phyloP scores from a whole-genome alignment of 768 basidiomycete genomes.

The Boletus eberwhitei region DNA sequence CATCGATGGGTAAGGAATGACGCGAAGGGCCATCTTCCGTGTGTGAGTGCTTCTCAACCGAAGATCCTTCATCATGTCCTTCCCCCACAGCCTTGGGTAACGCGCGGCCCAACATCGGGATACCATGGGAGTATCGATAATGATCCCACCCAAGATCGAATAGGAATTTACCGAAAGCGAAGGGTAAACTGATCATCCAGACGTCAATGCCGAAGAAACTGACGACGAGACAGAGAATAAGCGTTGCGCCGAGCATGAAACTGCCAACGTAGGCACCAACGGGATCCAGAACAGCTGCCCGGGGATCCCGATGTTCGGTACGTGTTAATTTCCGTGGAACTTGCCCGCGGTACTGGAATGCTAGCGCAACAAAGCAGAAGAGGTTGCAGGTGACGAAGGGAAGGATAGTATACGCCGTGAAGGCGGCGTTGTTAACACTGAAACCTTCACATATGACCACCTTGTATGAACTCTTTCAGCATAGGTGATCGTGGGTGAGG shows the following conservation, averaged over 20 bases:
- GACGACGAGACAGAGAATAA: constrained; percentile 71
- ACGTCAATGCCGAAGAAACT: constrained; percentile 76
- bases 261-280: constrained; percentile 73
- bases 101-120: constrained; percentile 17
- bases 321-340: constrained; percentile 46
- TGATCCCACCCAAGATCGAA: constrained; percentile 65
- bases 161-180: constrained; percentile 66
- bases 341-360: constrained; percentile 54
- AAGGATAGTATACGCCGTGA: constrained; percentile 79
- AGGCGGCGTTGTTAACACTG: constrained; percentile 68
- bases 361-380: constrained; percentile 60
- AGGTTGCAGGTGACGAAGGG: constrained; percentile 69
- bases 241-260: constrained; percentile 58
- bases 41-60: not conserved
- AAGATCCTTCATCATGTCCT: not conserved
- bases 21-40: not conserved
- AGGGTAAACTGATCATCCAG: constrained; percentile 82
- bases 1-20: not conserved
- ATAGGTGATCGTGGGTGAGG: not conserved
- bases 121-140: constrained; percentile 38
- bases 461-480: constrained; percentile 4
- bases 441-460: constrained; percentile 89
- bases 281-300: constrained; percentile 68
- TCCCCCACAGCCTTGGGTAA: not conserved
- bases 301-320: constrained; percentile 43